Evolutionary conservation across 2,329 filamentous ascomycete species (phyloP), one percentile per base, ranked within the genome.

Genomic region (Arthrobotrys iridis): DNA sequence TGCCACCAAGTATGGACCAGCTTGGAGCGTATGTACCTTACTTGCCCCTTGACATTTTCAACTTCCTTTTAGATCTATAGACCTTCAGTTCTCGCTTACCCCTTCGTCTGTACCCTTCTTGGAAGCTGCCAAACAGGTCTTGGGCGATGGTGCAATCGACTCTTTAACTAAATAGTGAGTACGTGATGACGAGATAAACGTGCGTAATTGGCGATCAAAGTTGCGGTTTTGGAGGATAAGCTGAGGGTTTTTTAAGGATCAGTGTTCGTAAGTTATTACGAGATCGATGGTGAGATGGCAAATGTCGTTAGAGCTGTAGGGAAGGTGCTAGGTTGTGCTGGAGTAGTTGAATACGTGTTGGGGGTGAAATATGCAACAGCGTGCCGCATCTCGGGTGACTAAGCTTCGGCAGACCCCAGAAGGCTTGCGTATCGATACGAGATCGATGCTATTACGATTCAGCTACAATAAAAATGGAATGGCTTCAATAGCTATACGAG

Each of bases 41-140:
- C 64, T 55, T 41, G 41, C 64, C 48, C 58, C 55, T 68, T 68
- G 64, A 68, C 64, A 55, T 68, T 68, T 68, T 55, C 43, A 68
- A 37, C 55, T 68, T 45, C 64, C 64, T 33, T 26, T 45, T 68
- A 40, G 30, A 68, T 57, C 15, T 26, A 41, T 68, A 40, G 30
- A 68, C 46, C 15, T 15, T 35, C 48, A 22, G 33, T 43, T 68
- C 50, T 43, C 58, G 52, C 50, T 59, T 41, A 43, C 55, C 20
- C 37, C 24, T 28, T 60, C 46, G 41, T 41, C 57, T 59, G 33
- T 18, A 59, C 55, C 43, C 11, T 43, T 68, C 50, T 67, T 67
- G 63, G 50, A 67, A 67, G 63, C n/a, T 67, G 13, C 24, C 28
- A 59, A 43, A 18, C 50, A 10, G 30, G 18, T 13, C 2, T 37